Percentiles rank a stretch among this genome's conserved stretches.
phyloP scores from a whole-genome alignment of 1,139 yeast species.

The Scheffersomyces stambukii region DNA sequence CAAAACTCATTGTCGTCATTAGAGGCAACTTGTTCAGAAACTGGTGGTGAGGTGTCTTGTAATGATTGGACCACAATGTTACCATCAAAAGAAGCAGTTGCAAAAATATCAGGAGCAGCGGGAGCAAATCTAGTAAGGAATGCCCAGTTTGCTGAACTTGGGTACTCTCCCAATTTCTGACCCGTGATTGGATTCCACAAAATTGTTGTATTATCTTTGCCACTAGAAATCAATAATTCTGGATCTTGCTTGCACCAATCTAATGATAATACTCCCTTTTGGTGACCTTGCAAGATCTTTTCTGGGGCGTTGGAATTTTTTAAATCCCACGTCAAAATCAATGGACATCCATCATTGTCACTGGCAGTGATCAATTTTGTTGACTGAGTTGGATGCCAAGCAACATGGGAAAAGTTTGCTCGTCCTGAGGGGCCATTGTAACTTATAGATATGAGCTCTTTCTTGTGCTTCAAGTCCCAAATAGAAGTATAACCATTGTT shows the following conservation, averaged over 20 bases:
- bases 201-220: slow-evolving; percentile 83
- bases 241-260: slow-evolving; percentile 94
- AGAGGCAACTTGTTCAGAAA: slow-evolving; percentile 38
- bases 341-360: slow-evolving; percentile 75
- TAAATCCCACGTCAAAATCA: slow-evolving; percentile 88
- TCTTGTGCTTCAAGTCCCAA: slow-evolving; percentile 87
- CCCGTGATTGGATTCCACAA: slow-evolving; percentile 87
- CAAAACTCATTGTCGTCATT: slow-evolving; percentile 73
- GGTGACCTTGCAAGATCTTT: slow-evolving; percentile 69
- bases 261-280: slow-evolving; percentile 80
- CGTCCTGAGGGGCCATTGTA: slow-evolving; percentile 54
- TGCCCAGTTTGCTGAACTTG: slow-evolving; percentile 92
- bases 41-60: slow-evolving; percentile 73
- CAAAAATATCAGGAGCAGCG: slow-evolving; percentile 82
- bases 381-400: slow-evolving; percentile 83
- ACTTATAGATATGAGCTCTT: slow-evolving; percentile 82
- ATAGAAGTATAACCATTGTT: slow-evolving; percentile 80
- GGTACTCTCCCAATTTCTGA: slow-evolving; percentile 75
- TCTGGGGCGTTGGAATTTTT: slow-evolving; percentile 92
- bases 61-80: slow-evolving; percentile 78
- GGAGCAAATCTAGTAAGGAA: slow-evolving; percentile 88
- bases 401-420: slow-evolving; percentile 65
- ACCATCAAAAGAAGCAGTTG: slow-evolving; percentile 91
- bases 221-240: slow-evolving; percentile 74
- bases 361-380: slow-evolving; percentile 88